Base-by-base conservation (phyloP, 2,329 filamentous ascomycete genomes). In the Chaetomiaceae sp. region DNA sequence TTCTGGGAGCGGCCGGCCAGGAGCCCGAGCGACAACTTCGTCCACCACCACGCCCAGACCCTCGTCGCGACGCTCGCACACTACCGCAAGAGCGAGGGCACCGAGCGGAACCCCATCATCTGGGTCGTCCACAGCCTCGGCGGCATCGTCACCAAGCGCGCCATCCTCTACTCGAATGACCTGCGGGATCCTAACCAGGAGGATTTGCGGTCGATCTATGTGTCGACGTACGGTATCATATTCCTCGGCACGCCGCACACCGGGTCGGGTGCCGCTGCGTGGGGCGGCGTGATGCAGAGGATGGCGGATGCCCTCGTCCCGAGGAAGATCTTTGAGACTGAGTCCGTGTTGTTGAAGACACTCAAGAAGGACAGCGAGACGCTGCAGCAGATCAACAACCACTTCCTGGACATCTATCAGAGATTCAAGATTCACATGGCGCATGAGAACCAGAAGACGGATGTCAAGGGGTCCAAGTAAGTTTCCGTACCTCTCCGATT, bases 241-340 rank as follows among this genome's bases (percentile, higher is more conserved):
- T 91, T 91, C 66, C 75, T 91, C 25, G 88, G 87, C 14, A 91
- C 88, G 14, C 88, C 88, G 6, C 88, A 91, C 66, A 81, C 78
- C 17, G 87, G 87, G 8, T 83, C 85, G 1, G 83, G 84, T 58
- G 70, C 84, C 2, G 87, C 86, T 1, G 78, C 80, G 61, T 89
- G 85, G 85, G 86, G 82, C 0, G 70, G 78, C 11, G 72, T 87
- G 51, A 71, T 90, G 31, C 85, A 90, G 68, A 79, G 77, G 58
- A 86, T 90, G 74, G 82, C 83, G 47, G 78, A 80, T 49, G 78
- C 80, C 0, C 75, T 89, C 15, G 66, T 88, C 11, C 85, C 86
- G 0, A 83, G 77, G 65, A 82, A 79, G 59, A 70, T 89, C 47
- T 78, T 90, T 60, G 83, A 88, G 51, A 79, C 80, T 0, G 86